Percentiles rank a stretch among this genome's conserved stretches.
phyloP scores from a whole-genome alignment of 2,329 filamentous ascomycete genomes.

The Aspergillus tubingensis region DNA sequence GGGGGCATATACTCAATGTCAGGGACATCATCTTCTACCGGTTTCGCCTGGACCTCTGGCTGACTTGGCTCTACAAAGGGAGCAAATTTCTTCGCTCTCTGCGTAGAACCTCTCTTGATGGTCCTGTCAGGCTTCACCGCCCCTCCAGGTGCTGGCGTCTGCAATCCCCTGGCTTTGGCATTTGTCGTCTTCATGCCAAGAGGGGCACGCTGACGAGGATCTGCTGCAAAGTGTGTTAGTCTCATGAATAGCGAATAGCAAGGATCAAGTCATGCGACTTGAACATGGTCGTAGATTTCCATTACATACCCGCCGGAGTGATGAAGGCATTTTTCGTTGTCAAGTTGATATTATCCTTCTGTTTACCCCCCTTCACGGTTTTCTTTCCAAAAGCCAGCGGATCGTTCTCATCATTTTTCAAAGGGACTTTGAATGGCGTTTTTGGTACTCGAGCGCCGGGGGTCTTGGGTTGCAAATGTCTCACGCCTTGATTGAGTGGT shows the following conservation, averaged over 20 bases:
- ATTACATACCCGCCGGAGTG: conserved; percentile 73
- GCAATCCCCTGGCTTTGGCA: conserved; percentile 72
- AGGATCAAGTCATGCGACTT: neutral
- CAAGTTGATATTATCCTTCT: conserved; percentile 58
- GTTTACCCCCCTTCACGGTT: conserved; percentile 57
- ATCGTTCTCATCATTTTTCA: conserved; percentile 89
- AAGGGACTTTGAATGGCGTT: conserved; percentile 74
- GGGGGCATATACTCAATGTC: conserved; percentile 92
- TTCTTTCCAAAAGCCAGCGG: conserved; percentile 61
- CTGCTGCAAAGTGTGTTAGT: conserved; percentile 39
- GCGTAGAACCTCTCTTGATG: conserved; percentile 61
- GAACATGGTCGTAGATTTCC: neutral
- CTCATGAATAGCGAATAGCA: neutral
- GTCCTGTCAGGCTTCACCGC: conserved; percentile 65
- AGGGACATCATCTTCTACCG: conserved; percentile 59
- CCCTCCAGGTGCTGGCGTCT: conserved; percentile 64
- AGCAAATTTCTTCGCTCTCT: conserved; percentile 61
- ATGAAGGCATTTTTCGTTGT: conserved; percentile 66
- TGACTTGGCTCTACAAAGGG: conserved; percentile 50
- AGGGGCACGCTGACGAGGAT: conserved; percentile 71
- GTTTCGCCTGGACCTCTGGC: conserved; percentile 49
- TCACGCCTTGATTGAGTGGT: conserved; percentile 66
- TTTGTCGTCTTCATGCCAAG: conserved; percentile 96
- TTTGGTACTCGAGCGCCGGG: conserved; percentile 75
- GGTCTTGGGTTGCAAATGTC: conserved; percentile 70